phyloP scores from a whole-genome alignment of 148 eudicot species.

The Suaeda aralocaspica region DNA sequence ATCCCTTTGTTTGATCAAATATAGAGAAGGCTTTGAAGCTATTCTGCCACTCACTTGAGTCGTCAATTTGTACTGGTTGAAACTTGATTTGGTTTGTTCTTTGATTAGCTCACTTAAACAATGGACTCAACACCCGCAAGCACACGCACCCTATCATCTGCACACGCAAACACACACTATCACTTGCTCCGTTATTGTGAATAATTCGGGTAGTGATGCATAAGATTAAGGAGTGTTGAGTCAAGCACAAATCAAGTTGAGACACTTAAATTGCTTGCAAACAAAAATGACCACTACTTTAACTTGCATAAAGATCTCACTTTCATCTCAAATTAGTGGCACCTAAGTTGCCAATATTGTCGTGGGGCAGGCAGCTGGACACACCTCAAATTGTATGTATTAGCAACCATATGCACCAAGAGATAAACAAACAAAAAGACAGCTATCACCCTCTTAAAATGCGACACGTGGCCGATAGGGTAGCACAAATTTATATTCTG shows the following conservation, averaged over 20 bases:
- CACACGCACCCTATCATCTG: too few relatives aligned
- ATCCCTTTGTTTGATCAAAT: too few relatives aligned
- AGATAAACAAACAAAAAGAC: conserved; percentile 3
- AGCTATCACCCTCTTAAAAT: conserved; percentile 16
- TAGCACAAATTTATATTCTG: not conserved
- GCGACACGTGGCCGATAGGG: conserved; percentile 29
- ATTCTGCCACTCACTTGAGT: not conserved
- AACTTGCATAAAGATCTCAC: not conserved
- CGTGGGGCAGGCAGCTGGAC: not conserved
- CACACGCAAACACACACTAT: too few relatives aligned
- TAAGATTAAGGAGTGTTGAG: too few relatives aligned
- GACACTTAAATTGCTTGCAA: too few relatives aligned
- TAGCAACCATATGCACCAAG: not conserved
- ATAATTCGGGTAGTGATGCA: too few relatives aligned
- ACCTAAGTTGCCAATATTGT: not conserved
- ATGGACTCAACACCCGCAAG: not conserved
- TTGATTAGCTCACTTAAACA: not conserved
- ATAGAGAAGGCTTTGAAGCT: not conserved
- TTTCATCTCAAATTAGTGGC: not conserved
- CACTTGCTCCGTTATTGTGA: too few relatives aligned
- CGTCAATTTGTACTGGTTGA: not conserved
- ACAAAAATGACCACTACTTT: not conserved
- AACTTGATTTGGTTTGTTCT: not conserved
- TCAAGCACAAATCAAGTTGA: too few relatives aligned
- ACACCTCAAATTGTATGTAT: not conserved